These are phyloP conservation scores for Trichophyton mentagrophytes DNA, from an alignment of 2,329 filamentous ascomycete genomes.

Conservation along the genomic window DNA sequence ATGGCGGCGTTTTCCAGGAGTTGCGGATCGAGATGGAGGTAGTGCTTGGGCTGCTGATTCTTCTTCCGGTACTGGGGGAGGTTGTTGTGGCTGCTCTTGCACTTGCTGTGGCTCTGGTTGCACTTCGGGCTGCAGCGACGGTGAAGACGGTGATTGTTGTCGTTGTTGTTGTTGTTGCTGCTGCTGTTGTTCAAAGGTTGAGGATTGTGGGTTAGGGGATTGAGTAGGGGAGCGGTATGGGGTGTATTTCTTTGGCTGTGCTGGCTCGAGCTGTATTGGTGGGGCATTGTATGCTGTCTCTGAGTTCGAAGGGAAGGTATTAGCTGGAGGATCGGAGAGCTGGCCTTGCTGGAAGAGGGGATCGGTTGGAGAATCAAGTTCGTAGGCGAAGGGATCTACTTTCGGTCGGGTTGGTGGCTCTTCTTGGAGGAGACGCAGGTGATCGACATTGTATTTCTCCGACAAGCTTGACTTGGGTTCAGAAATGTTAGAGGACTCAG, in stretches of 20 bases:
- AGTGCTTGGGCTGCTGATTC: not conserved
- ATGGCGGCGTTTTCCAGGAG: conserved; percentile 22
- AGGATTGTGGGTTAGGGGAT: not conserved
- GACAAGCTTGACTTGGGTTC: conserved; percentile 22
- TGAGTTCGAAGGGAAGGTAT: not conserved
- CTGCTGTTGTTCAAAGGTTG: not conserved
- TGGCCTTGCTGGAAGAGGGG: conserved; percentile 32
- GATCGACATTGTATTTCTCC: conserved; percentile 4
- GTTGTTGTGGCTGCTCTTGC: not conserved
- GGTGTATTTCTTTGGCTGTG: conserved; percentile 4
- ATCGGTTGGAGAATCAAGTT: conserved; percentile 38
- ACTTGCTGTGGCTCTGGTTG: conserved; percentile 4
- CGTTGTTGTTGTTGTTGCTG: conserved; percentile 3
- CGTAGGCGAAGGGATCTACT: conserved; percentile 9
- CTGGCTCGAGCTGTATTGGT: not conserved
- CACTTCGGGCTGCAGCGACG: not conserved
- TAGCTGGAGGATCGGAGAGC: conserved; percentile 18
- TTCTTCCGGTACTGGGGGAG: conserved; percentile 6
- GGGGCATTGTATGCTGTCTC: not conserved
- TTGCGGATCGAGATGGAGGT: not conserved
- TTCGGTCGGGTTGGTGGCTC: not conserved
- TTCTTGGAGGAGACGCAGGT: not conserved
- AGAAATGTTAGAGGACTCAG: conserved; percentile 22
- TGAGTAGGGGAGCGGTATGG: not conserved
- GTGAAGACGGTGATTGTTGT: conserved; percentile 15